phyloP scores from a whole-genome alignment of 805 yeast genomes.

The Phaffomyces antillensis region DNA sequence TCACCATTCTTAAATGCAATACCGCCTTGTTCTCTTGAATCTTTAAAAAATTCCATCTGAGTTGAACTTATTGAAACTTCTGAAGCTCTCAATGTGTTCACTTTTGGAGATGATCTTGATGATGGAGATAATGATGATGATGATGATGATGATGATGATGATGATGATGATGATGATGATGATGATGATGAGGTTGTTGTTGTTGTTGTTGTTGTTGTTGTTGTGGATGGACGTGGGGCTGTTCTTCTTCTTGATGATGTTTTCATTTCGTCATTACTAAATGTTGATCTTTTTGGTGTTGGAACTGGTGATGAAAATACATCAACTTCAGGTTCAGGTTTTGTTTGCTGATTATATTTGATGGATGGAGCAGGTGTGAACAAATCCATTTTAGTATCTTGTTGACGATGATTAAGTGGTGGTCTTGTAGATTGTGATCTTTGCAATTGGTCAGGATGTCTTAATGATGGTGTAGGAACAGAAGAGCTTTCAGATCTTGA shows the following conservation, averaged over 20 bases:
- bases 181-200: too few relatives aligned
- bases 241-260: constrained; percentile 17
- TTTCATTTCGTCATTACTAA: constrained; percentile 19
- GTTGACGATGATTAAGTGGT: not conserved
- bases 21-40: constrained; percentile 49
- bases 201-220: constrained; percentile 1
- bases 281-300: constrained; percentile 1
- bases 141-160: too few relatives aligned
- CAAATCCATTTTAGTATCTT: constrained; percentile 13
- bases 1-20: constrained; percentile 76
- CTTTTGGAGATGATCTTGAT: not conserved
- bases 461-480: constrained; percentile 1
- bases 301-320: constrained; percentile 9
- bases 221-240: not conserved
- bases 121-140: too few relatives aligned
- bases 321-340: constrained; percentile 7
- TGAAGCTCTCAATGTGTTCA: not conserved
- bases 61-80: constrained; percentile 12
- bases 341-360: not conserved
- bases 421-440: constrained; percentile 7
- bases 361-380: constrained; percentile 13
- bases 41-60: constrained; percentile 32
- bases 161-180: too few relatives aligned
- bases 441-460: constrained; percentile 3
- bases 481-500: constrained; percentile 5